Evolutionary conservation across 768 basidiomycete species (phyloP), one percentile per base, ranked within the genome.

Genomic region (Suillus decipiens): DNA sequence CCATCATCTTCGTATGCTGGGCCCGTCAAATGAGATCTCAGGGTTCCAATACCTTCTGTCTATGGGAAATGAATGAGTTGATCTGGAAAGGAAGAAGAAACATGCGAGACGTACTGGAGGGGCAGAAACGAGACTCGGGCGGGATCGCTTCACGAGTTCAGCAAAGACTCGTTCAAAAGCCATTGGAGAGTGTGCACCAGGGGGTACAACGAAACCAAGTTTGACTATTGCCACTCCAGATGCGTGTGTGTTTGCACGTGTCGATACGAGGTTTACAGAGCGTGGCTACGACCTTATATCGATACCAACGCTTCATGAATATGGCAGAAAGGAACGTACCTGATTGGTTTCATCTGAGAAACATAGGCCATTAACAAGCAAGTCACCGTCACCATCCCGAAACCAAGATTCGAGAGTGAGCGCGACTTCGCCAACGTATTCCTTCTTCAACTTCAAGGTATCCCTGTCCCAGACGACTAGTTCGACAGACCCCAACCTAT

Each of bases 391-490:
- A 71, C 79, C 45, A 65, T 80, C 62, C 61, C 67, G 22, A 59
- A 95, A 97, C 93, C 94, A 96, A 39, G 92, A 87, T 22, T 88
- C 88, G n/a, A 96, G 72, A 0, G 86, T 84, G 8, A 98, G 67
- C 0, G 89, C 84, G 5, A 86, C 84, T 75, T 99, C 96, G 17
- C 97, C 97, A 17, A 99, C 82, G 73, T 97, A 99, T 51, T 98
- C 96, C 78, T 95, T 97, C 70, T 82, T 85, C 62, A 78, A 63
- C 17, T 57, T 57, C 69, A 95, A 73, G 67, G 92, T 79, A 75
- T 98, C 96, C 78, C 90, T 95, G 76, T 96, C 95, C 96, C 96
- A 99, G 0, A 95, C 82, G 14, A 97, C 88, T 39, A 94, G 79
- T 75, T 98, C 95, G 48, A 98, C 69, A 2, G 83, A 86, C 39